Percentiles rank a stretch among this genome's conserved stretches.
Conservation (phyloP, 1,284 basidiomycete genomes). For the Cutaneotrichosporon sp. region DNA sequence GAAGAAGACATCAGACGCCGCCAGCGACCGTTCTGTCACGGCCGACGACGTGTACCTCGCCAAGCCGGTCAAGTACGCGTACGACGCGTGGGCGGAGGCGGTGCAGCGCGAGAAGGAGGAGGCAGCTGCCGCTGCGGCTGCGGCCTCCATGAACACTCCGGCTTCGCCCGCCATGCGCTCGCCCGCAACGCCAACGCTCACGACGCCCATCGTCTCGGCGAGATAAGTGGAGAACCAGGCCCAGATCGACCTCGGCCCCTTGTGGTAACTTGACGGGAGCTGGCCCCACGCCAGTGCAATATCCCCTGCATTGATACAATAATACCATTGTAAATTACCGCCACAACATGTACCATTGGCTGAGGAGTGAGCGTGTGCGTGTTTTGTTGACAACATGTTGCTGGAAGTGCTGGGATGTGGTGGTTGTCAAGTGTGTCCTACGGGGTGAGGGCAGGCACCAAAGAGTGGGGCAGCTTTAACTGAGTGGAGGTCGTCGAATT, state of each 20-base stretch:
- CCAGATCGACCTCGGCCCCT: background rate
- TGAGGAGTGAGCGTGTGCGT: background rate
- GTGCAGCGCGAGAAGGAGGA: constrained; percentile 18
- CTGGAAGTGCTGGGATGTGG: background rate
- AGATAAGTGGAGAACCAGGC: background rate
- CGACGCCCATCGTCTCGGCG: background rate
- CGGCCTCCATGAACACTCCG: background rate
- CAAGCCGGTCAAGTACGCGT: constrained; percentile 49
- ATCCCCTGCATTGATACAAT: constrained; percentile 13
- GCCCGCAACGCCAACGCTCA: constrained; percentile 1
- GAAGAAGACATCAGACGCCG: constrained; percentile 13
- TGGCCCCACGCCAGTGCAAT: constrained; percentile 2
- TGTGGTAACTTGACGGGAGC: background rate
- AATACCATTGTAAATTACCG: constrained; percentile 10
- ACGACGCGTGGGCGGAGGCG: constrained; percentile 52
- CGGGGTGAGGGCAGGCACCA: background rate
- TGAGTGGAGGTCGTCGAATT: background rate
- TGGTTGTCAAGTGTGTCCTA: too few relatives aligned
- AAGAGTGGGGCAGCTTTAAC: background rate
- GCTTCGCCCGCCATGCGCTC: background rate
- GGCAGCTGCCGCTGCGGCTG: constrained; percentile 1
- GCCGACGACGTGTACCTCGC: constrained; percentile 36
- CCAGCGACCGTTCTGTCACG: constrained; percentile 30
- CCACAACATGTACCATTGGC: constrained; percentile 8
- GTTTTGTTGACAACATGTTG: background rate